Conservation (phyloP, 176 grass and related monocot genomes). For the Tillandsia fasciculata region DNA sequence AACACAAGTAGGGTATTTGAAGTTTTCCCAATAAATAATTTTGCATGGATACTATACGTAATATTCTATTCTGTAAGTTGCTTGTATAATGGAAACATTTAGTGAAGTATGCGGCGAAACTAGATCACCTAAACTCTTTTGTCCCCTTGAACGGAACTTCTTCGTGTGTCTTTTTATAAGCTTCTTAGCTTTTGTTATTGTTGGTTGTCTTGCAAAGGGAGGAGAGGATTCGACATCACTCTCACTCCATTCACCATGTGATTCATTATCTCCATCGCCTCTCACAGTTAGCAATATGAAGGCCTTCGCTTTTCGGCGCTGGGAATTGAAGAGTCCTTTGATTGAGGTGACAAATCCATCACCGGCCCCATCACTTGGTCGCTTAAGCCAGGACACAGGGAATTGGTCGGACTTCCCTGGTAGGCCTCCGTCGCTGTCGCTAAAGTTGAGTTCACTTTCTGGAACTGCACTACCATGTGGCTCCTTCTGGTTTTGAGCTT, state of each 20-base stretch:
- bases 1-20: neutral
- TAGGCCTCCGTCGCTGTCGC: slow-evolving; percentile 71
- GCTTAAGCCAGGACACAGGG: slow-evolving; percentile 84
- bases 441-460: slow-evolving; percentile 73
- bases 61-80: neutral
- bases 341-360: slow-evolving; percentile 96
- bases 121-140: slow-evolving; percentile 67
- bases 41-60: neutral
- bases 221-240: slow-evolving; percentile 70
- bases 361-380: slow-evolving; percentile 74
- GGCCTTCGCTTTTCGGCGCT: slow-evolving; percentile 86
- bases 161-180: slow-evolving; percentile 59
- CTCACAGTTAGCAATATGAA: slow-evolving; percentile 72
- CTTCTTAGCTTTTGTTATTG: slow-evolving; percentile 87
- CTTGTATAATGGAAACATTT: neutral
- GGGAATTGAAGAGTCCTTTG: slow-evolving; percentile 95
- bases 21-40: neutral
- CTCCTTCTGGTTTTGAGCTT: slow-evolving; percentile 63
- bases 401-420: slow-evolving; percentile 72
- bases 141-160: slow-evolving; percentile 77
- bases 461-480: slow-evolving; percentile 50
- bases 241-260: slow-evolving; percentile 84
- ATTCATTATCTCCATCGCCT: slow-evolving; percentile 77
- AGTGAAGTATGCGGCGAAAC: neutral
- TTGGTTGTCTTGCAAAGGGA: slow-evolving; percentile 77